These are phyloP conservation scores for Candida maltosa DNA, from an alignment of 805 yeast species.

Conservation along the genomic window DNA sequence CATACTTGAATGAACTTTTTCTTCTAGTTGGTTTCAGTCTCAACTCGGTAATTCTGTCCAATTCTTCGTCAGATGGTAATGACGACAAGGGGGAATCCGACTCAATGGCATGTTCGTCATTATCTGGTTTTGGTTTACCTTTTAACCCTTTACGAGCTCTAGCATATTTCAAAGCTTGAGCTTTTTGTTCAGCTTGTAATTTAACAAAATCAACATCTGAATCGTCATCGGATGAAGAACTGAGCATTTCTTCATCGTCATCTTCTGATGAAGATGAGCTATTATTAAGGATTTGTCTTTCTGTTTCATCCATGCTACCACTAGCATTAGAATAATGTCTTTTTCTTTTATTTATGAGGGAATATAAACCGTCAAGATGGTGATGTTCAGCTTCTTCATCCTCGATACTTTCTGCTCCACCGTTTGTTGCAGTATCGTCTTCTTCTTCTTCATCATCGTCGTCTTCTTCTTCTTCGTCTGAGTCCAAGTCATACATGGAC, in stretches of 20 bases:
- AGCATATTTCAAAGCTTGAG: slow-evolving; percentile 50
- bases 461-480: slow-evolving; percentile 11
- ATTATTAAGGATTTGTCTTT: slow-evolving; percentile 6
- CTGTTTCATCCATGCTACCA: no score
- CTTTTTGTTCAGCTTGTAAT: slow-evolving; percentile 65
- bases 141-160: slow-evolving; percentile 23
- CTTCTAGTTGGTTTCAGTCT: slow-evolving; percentile 1
- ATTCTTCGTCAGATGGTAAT: slow-evolving; percentile 1
- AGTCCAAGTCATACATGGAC: slow-evolving; percentile 9
- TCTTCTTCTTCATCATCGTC: slow-evolving; percentile 13
- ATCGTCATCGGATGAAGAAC: slow-evolving; percentile 60
- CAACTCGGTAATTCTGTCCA: neutral
- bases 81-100: no score
- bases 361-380: slow-evolving; percentile 18
- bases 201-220: slow-evolving; percentile 71
- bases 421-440: slow-evolving; percentile 4
- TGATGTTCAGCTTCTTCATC: slow-evolving; percentile 10
- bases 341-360: slow-evolving; percentile 15
- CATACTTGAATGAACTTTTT: slow-evolving; percentile 20
- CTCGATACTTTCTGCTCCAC: neutral
- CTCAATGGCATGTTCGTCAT: slow-evolving; percentile 3
- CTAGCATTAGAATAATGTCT: slow-evolving; percentile 6
- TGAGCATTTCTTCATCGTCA: slow-evolving; percentile 19
- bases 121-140: slow-evolving; percentile 8
- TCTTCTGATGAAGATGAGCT: slow-evolving; percentile 8